A percentile compares a stretch with the other conserved stretches of the same genome.
phyloP scores from a whole-genome alignment of 192 early-diverging fungal species.

The Gonapodya prolifera region DNA sequence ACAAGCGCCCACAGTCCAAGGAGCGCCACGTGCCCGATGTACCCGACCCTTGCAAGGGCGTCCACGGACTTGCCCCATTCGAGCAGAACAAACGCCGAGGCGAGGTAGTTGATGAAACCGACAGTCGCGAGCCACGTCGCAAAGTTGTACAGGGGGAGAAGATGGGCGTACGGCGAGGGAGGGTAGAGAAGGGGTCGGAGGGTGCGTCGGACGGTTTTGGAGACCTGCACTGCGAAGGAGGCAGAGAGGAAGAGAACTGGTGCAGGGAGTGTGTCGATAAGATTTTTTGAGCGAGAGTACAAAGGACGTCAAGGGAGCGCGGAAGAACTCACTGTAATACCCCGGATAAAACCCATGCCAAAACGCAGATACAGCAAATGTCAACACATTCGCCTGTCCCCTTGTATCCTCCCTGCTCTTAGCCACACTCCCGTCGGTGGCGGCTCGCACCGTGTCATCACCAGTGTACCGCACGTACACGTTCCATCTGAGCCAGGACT shows the following conservation, averaged over 20 bases:
- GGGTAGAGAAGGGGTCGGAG: slow-evolving; percentile 44
- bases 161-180: slow-evolving; percentile 15
- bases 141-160: slow-evolving; percentile 43
- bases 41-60: slow-evolving; percentile 50
- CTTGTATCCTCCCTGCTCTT: slow-evolving; percentile 41
- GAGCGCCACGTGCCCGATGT: slow-evolving; percentile 42
- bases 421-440: background rate
- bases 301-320: slow-evolving; percentile 21
- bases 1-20: too few species aligned
- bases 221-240: too few species aligned
- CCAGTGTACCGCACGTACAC: slow-evolving; percentile 58
- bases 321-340: slow-evolving; percentile 51
- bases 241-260: too few species aligned
- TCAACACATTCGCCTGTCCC: slow-evolving; percentile 45
- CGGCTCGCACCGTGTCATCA: too few species aligned
- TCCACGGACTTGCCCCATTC: slow-evolving; percentile 33
- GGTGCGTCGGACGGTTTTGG: slow-evolving; percentile 35
- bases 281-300: slow-evolving; percentile 13
- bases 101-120: slow-evolving; percentile 50
- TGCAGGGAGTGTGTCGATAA: slow-evolving; percentile 15
- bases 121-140: slow-evolving; percentile 54
- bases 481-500: slow-evolving; percentile 73
- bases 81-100: slow-evolving; percentile 57
- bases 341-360: slow-evolving; percentile 96
- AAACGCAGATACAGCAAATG: slow-evolving; percentile 72